A percentile compares a stretch with the other conserved stretches of the same genome.
These are phyloP conservation scores for Papiliotrema fonsecae DNA, from an alignment of 1,284 basidiomycete genomes.

Conservation along the genomic window DNA sequence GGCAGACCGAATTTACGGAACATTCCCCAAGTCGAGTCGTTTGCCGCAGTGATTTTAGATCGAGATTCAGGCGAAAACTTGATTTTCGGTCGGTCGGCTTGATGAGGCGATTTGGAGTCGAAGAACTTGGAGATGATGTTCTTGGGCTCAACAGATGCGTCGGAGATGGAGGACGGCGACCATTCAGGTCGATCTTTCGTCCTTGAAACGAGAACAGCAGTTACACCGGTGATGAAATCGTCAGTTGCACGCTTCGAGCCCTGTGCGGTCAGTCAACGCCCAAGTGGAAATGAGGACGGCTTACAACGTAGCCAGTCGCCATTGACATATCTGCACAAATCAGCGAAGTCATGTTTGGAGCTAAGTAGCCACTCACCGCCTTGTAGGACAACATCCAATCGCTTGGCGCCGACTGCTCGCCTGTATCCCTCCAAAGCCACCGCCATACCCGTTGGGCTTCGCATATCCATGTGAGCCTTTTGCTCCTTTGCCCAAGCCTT, in stretches of 20 bases:
- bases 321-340: slow-evolving; percentile 29
- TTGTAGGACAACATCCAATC: slow-evolving; percentile 63
- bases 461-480: slow-evolving; percentile 58
- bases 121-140: slow-evolving; percentile 50
- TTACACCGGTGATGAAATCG: slow-evolving; percentile 79
- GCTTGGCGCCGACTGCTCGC: slow-evolving; percentile 57
- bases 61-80: slow-evolving; percentile 25
- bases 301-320: slow-evolving; percentile 27
- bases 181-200: slow-evolving; percentile 40
- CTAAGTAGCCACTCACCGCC: slow-evolving; percentile 75
- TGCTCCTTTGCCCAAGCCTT: slow-evolving; percentile 71
- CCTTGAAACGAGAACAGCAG: slow-evolving; percentile 67
- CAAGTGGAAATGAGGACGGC: neutral
- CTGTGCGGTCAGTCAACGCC: neutral
- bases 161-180: slow-evolving; percentile 57
- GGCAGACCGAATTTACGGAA: slow-evolving; percentile 47
- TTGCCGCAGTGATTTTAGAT: slow-evolving; percentile 13
- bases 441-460: slow-evolving; percentile 86
- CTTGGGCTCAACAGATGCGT: slow-evolving; percentile 52
- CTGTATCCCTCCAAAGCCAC: slow-evolving; percentile 75
- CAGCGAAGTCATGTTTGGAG: neutral
- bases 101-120: slow-evolving; percentile 53
- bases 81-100: slow-evolving; percentile 55
- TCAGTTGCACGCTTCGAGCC: slow-evolving; percentile 57
- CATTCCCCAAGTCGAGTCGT: slow-evolving; percentile 42